phyloP scores from a whole-genome alignment of 2,329 filamentous ascomycete genomes.

The Ophiostoma angusticollis region DNA sequence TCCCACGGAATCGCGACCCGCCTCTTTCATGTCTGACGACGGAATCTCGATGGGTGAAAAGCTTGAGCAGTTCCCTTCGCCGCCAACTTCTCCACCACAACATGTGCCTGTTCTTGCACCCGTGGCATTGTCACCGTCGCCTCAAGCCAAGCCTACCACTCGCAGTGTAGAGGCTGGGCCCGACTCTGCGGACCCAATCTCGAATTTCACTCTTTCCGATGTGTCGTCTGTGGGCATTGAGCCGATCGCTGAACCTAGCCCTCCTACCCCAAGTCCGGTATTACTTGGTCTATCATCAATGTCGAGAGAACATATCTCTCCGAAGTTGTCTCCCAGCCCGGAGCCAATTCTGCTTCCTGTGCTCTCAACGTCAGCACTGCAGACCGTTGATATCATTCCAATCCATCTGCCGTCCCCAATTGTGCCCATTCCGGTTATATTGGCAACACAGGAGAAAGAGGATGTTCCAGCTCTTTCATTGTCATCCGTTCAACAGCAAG shows the following conservation, averaged over 20 bases:
- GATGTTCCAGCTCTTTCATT: constrained; percentile 16
- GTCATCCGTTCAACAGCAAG: constrained; percentile 31
- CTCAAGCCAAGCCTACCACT: constrained; percentile 14
- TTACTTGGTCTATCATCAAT: constrained; percentile 7
- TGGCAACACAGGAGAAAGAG: constrained; percentile 5
- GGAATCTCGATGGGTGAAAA: constrained; percentile 30
- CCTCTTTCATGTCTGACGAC: constrained; percentile 9
- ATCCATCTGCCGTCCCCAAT: constrained; percentile 9
- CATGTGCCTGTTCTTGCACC: constrained; percentile 14
- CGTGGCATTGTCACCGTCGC: constrained; percentile 19
- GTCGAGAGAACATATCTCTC: constrained; percentile 5
- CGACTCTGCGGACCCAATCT: not conserved
- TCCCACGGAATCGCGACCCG: constrained; percentile 6
- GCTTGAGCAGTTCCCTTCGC: constrained; percentile 41
- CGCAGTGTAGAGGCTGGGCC: constrained; percentile 1
- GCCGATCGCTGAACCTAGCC: constrained; percentile 6
- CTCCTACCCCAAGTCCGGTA: not conserved
- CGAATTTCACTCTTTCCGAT: constrained; percentile 7
- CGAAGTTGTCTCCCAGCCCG: constrained; percentile 1
- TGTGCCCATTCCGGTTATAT: constrained; percentile 4
- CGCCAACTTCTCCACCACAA: constrained; percentile 30
- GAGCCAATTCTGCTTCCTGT: constrained; percentile 4
- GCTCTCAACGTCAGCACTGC: constrained; percentile 9
- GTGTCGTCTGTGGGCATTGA: constrained; percentile 9
- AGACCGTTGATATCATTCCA: constrained; percentile 8